Base-by-base conservation (phyloP, 371 early-diverging fungal species). In the Syncephalastrum contaminatum region DNA sequence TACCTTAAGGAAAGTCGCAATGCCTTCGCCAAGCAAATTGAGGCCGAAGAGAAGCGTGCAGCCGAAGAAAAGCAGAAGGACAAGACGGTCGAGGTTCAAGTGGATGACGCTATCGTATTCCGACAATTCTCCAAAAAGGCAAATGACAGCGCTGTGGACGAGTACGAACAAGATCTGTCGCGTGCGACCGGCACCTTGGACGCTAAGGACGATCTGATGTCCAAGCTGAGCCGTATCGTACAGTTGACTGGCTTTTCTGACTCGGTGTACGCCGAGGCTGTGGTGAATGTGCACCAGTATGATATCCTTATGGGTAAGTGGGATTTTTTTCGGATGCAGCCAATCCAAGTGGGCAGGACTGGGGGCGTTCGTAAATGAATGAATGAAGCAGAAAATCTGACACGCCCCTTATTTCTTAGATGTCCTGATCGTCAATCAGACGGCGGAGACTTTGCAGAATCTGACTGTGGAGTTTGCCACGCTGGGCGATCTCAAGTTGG, bases 231-330 rank as follows among this genome's bases (percentile, higher is more conserved):
- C 64, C 87, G 90, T 53, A 91, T 98, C 30, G 91, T 99, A 20
- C 99, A 98, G 74, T 82, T 99, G 47, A 98, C 99, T 10, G 97
- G 92, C 64, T 95, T 94, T 75, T 94, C 97, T 12, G 99, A 99
- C 67, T 93, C 97, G 2, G 93, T 99, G 6, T 99, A 99, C 67
- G 97, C 96, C 3, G 99, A 99, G 80, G 98, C 97, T 4, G 93
- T 96, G 60, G 92, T 98, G 21, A 93, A 83, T 53, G 95, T 96
- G 19, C 95, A 93, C 58, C 96, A 97, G 74, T 96, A 93, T 64
- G 99, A 99, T 68, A 96, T 99, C 63, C 69, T 95, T 51, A 85
- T 98, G 61, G 90, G 83, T 85, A 70, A 64, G 67, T 24, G 24
- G 18, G 18, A 14, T 4, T 3, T 12, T 47, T 24, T 15, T 51